phyloP scores from a whole-genome alignment of 495 filamentous ascomycete genomes.

The Cercophora scortea region DNA sequence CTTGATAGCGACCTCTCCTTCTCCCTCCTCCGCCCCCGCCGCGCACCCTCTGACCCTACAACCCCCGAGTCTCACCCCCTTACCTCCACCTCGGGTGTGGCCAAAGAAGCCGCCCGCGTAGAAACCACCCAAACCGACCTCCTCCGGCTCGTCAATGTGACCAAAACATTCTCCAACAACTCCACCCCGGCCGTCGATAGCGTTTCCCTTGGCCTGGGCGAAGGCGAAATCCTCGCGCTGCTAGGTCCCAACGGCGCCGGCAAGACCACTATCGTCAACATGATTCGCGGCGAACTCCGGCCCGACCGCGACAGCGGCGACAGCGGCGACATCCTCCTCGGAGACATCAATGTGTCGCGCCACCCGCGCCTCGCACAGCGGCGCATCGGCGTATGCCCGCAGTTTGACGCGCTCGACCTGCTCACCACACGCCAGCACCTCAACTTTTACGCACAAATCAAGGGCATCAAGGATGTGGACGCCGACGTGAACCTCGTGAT shows the following conservation, averaged over 20 bases:
- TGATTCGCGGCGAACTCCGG: constrained; percentile 60
- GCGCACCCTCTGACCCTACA: background rate
- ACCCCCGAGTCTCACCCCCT: background rate
- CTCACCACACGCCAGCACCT: constrained; percentile 66
- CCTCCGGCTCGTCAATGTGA: constrained; percentile 67
- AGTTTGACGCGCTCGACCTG: constrained; percentile 57
- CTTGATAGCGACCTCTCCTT: constrained; percentile 52
- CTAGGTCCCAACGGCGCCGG: constrained; percentile 82
- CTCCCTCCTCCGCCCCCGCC: background rate
- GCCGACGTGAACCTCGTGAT: constrained; percentile 52
- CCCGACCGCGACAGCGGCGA: constrained; percentile 44
- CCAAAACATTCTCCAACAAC: constrained; percentile 53
- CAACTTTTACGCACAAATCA: constrained; percentile 60
- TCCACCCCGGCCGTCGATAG: constrained; percentile 62
- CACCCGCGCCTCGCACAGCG: constrained; percentile 53
- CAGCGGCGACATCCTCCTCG: constrained; percentile 57
- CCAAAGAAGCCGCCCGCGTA: constrained; percentile 26
- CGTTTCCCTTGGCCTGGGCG: constrained; percentile 65
- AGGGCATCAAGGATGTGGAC: constrained; percentile 48
- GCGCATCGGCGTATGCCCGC: constrained; percentile 65
- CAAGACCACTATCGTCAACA: constrained; percentile 71
- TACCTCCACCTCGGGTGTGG: constrained; percentile 20
- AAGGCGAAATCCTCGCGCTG: constrained; percentile 70
- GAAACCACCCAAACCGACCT: constrained; percentile 41
- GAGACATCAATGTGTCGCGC: constrained; percentile 57